Base-by-base conservation (phyloP, 202 grass and related monocot genomes). In the Saccharum hybrid region DNA sequence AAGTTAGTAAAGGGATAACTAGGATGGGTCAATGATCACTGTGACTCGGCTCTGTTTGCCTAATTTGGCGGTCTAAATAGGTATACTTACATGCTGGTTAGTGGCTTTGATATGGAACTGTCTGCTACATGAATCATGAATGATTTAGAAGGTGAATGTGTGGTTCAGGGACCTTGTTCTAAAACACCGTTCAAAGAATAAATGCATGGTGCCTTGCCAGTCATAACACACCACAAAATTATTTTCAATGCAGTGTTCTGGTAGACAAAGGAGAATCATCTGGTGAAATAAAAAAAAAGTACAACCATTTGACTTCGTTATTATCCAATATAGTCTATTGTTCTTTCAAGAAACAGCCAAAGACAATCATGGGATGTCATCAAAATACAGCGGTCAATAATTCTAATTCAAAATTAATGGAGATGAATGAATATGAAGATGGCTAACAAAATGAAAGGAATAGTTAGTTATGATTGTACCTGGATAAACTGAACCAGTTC, bases 401-500 rank as follows among this genome's bases (percentile, higher is more conserved):
- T 78, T 74, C 48, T 79, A 83, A 48, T 21, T 31, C 7, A 61
- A 74, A 79, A 15, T 49, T 13, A 64, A 60, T n/a, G 62, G 37
- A 63, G 11, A 71, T 72, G 66, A 42, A 78, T 38, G 54, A 40
- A 41, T 34, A 78, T 21, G 39, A 63, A 72, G 8, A 72, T 54
- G 38, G 23, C 7, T 39, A 78, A 39, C 4, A 45, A 54, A 71
- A 14, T 16, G 18, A 66, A 86, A 68, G 74, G 56, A 54, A 41
- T 33, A 63, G 63, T 28, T 11, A 56, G 68, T 78, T 82, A 71
- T 67, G 51, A 80, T 18, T 30, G 5, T 91, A 95, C 96, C 93
- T 98, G 96, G 80, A 91, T 80, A 94, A 98, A 98, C 45, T 88
- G 91, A 90, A 94, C 54, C 16, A 98, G 87, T 86, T 94, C 93